A percentile compares a stretch with the other conserved stretches of the same genome.
Conservation (phyloP, 805 yeast genomes). For the Sugiyamaella mastotermitis region DNA sequence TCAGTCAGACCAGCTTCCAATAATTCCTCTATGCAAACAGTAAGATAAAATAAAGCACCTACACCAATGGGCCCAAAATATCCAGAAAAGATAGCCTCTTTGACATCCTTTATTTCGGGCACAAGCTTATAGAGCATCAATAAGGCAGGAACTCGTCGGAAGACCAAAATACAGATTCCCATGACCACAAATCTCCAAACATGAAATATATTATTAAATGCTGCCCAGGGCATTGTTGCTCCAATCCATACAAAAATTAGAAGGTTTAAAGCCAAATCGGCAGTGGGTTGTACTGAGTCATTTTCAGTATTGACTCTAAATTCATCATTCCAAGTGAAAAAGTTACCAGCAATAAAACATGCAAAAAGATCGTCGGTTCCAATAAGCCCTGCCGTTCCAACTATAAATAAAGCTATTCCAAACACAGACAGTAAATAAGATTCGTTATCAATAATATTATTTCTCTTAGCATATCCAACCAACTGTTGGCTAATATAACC, state of each 20-base stretch:
- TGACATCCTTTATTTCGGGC: slow-evolving; percentile 57
- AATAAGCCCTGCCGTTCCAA: slow-evolving; percentile 55
- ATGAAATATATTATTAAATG: slow-evolving; percentile 38
- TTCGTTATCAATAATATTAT: slow-evolving; percentile 52
- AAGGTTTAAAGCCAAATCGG: slow-evolving; percentile 59
- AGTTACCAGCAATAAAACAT: slow-evolving; percentile 67
- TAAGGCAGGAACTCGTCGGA: slow-evolving; percentile 31
- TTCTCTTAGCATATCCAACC: slow-evolving; percentile 47
- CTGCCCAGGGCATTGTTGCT: slow-evolving; percentile 63
- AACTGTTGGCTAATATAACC: slow-evolving; percentile 48
- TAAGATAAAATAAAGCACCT: slow-evolving; percentile 54
- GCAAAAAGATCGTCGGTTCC: slow-evolving; percentile 70
- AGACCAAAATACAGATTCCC: slow-evolving; percentile 28
- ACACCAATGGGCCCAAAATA: slow-evolving; percentile 77
- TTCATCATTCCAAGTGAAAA: slow-evolving; percentile 71
- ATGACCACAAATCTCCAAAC: slow-evolving; percentile 32
- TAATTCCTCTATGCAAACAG: slow-evolving; percentile 36
- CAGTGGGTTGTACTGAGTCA: slow-evolving; percentile 57
- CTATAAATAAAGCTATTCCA: slow-evolving; percentile 52
- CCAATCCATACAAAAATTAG: slow-evolving; percentile 67
- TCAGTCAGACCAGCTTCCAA: slow-evolving; percentile 24
- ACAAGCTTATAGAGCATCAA: slow-evolving; percentile 48
- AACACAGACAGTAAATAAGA: slow-evolving; percentile 50
- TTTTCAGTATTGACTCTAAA: slow-evolving; percentile 54
- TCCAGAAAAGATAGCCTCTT: slow-evolving; percentile 66